Percentiles rank a stretch among this genome's conserved stretches.
Evolutionary conservation across 495 filamentous ascomycete genomes (phyloP).

Genomic region (Xylaria telfairii): DNA sequence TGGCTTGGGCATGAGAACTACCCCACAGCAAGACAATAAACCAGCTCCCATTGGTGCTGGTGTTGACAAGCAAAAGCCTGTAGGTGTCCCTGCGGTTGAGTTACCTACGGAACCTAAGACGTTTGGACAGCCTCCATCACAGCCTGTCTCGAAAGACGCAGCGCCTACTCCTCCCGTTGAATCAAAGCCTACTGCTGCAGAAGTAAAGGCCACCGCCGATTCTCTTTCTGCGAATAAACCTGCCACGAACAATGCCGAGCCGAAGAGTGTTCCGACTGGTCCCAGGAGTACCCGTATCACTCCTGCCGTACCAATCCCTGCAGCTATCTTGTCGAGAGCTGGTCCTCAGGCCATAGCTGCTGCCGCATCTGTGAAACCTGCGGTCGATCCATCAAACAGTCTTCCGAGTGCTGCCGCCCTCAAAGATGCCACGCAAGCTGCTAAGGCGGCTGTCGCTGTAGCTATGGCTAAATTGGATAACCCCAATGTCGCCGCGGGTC

Average conservation of each 20-base stretch:
- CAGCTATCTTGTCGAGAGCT: slow-evolving; percentile 64
- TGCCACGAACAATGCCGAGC: slow-evolving; percentile 39
- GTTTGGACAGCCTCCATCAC: slow-evolving; percentile 44
- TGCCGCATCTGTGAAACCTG: slow-evolving; percentile 42
- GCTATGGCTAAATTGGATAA: slow-evolving; percentile 80
- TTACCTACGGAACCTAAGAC: slow-evolving; percentile 48
- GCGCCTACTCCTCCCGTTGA: slow-evolving; percentile 63
- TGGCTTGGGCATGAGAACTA: slow-evolving; percentile 44
- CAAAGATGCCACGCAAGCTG: slow-evolving; percentile 80
- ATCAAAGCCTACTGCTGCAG: slow-evolving; percentile 67
- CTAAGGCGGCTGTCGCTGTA: slow-evolving; percentile 83
- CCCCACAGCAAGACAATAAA: slow-evolving; percentile 49
- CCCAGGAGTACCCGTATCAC: slow-evolving; percentile 62
- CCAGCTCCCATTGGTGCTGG: slow-evolving; percentile 62
- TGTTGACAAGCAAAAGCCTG: slow-evolving; percentile 53
- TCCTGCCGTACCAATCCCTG: slow-evolving; percentile 69
- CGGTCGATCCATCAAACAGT: slow-evolving; percentile 43
- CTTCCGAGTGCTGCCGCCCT: slow-evolving; percentile 42
- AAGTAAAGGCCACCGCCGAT: slow-evolving; percentile 58
- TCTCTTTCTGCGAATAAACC: slow-evolving; percentile 45
- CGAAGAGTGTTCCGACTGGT: slow-evolving; percentile 62
- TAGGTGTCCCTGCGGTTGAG: slow-evolving; percentile 43
- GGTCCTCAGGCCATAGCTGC: slow-evolving; percentile 39
- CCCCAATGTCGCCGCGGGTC: slow-evolving; percentile 46
- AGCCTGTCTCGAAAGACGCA: slow-evolving; percentile 33